Base-by-base conservation (phyloP, 164 flowering plant species). In the Annona squamosa region DNA sequence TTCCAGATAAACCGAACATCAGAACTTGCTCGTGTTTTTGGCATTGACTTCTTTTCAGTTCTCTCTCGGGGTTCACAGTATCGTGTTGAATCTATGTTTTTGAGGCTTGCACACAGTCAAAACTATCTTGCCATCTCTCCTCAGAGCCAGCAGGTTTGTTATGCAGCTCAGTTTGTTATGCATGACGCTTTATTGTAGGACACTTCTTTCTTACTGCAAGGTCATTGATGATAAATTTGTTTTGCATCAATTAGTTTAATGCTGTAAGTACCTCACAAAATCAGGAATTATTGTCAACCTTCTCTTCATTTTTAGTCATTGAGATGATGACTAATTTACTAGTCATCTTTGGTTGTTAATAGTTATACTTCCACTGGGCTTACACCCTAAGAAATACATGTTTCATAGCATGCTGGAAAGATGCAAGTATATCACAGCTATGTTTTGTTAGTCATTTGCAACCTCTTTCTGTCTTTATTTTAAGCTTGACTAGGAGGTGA, bases 11-110 rank as follows among this genome's bases (percentile, higher is more conserved):
- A 93, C 74, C 85, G 98, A 65, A 96, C 99, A 76, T 90, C 99
- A 43, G 99, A 96, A 79, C 97, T 96, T 81, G 98, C 99, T 80
- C 97, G 97, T 79, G 90, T 96, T n/a, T 96, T 93, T 85, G 99
- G 99, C 63, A 96, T 96, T 67, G 99, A 96, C 76, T 96, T 96
- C 79, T 96, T 96, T 73, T 96, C 99, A 61, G 99, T 96, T 77
- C 92, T 96, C 42, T 93, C 98, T 75, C 91, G 98, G 70, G 98
- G 98, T 72, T 93, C 99, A 42, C 99, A 96, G 80, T 96, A 91
- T 69, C 98, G 98, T 81, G 98, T 96, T 75, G 99, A 96, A 80
- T 96, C 99, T 64, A 96, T 96, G 99, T 76, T 91, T 71, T 78
- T 93, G 73, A 86, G 99, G 77, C 79, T 96, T 85, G 98, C 98